A percentile compares a stretch with the other conserved stretches of the same genome.
These are phyloP conservation scores for Debaryomyces coudertii DNA, from an alignment of 1,139 yeast genomes.

Conservation along the genomic window DNA sequence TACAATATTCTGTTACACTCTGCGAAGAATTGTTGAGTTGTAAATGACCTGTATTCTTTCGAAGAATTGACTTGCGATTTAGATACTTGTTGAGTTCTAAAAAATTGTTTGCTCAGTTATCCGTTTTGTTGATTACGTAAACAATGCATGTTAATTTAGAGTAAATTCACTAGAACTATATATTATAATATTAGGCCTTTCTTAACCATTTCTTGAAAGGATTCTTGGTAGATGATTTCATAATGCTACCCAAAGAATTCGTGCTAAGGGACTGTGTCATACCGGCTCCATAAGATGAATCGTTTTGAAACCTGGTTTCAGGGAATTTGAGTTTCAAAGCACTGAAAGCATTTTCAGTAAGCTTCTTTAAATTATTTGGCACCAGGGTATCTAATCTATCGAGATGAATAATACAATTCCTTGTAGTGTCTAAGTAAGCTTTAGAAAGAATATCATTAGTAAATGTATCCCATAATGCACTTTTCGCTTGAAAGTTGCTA, in stretches of 20 bases:
- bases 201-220: slow-evolving; percentile 45
- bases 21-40: neutral
- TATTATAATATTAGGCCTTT: slow-evolving; percentile 14
- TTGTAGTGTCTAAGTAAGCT: slow-evolving; percentile 36
- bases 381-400: slow-evolving; percentile 22
- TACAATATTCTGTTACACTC: neutral
- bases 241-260: slow-evolving; percentile 27
- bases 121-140: slow-evolving; percentile 10
- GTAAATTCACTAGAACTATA: slow-evolving; percentile 1
- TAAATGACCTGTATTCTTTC: neutral
- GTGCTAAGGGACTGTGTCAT: slow-evolving; percentile 30
- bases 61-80: neutral
- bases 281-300: slow-evolving; percentile 3
- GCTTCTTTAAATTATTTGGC: slow-evolving; percentile 24
- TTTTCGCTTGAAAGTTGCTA: slow-evolving; percentile 32
- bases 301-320: neutral
- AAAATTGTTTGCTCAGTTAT: slow-evolving; percentile 9
- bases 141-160: neutral
- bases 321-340: slow-evolving; percentile 38
- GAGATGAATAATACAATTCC: slow-evolving; percentile 37
- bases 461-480: slow-evolving; percentile 38
- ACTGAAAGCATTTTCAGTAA: slow-evolving; percentile 38
- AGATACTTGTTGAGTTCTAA: slow-evolving; percentile 4
- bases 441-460: slow-evolving; percentile 34
- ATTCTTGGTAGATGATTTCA: slow-evolving; percentile 30